phyloP scores from a whole-genome alignment of 2,329 filamentous ascomycete species.

The Fusarium hostae region DNA sequence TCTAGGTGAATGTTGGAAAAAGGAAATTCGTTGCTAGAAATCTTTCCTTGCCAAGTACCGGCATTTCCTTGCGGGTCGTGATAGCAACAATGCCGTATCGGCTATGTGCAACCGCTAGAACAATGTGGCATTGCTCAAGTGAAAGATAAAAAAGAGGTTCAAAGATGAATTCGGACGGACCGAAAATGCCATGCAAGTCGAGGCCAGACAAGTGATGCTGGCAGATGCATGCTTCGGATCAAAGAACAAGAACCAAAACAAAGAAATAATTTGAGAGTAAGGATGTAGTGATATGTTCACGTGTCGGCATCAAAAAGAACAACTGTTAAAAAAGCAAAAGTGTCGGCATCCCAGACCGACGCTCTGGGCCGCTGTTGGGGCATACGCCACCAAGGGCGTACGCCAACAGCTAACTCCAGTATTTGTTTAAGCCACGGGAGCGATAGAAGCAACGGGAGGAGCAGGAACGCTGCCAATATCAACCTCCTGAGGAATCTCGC shows the following conservation, averaged over 20 bases:
- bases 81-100: neutral
- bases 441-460: conserved; percentile 59
- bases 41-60: conserved; percentile 27
- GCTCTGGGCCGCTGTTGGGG: conserved; percentile 21
- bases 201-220: conserved; percentile 42
- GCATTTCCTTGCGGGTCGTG: neutral
- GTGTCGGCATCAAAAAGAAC: conserved; percentile 46
- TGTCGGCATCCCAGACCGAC: conserved; percentile 17
- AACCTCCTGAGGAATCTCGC: conserved; percentile 59
- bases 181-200: conserved; percentile 47
- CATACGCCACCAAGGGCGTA: neutral
- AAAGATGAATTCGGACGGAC: conserved; percentile 45
- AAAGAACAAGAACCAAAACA: conserved; percentile 48
- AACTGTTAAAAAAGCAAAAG: conserved; percentile 41
- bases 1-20: conserved; percentile 47
- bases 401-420: conserved; percentile 23
- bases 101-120: conserved; percentile 1
- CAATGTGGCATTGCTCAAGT: conserved; percentile 23
- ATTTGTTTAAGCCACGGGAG: conserved; percentile 52
- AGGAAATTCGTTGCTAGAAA: conserved; percentile 44
- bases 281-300: conserved; percentile 44
- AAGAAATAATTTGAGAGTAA: conserved; percentile 43
- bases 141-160: conserved; percentile 39
- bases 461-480: conserved; percentile 56
- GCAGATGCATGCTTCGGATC: conserved; percentile 47